These are phyloP conservation scores for Fusarium sambucinum DNA, from an alignment of 2,329 filamentous ascomycete species.

Conservation along the genomic window DNA sequence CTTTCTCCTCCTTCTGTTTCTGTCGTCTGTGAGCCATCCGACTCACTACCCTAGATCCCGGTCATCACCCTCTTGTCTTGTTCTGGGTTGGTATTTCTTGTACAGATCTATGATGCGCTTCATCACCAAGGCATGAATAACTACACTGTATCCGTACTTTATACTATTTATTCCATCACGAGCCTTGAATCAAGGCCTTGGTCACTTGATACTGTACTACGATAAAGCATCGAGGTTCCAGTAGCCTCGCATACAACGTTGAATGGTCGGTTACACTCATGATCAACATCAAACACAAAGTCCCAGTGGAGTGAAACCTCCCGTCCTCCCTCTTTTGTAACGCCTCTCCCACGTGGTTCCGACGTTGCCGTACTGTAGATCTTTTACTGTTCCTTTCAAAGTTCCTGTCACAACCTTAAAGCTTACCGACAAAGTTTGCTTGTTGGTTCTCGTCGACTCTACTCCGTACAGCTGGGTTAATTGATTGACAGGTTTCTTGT, in stretches of 20 bases:
- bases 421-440: not conserved
- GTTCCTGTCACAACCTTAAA: slow-evolving; percentile 24
- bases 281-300: slow-evolving; percentile 33
- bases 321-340: slow-evolving; percentile 7
- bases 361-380: slow-evolving; percentile 28
- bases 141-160: not conserved
- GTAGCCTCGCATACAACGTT: not conserved
- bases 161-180: not conserved
- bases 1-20: slow-evolving; percentile 23
- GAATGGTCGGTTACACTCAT: slow-evolving; percentile 7
- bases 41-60: slow-evolving; percentile 15
- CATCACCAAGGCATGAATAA: slow-evolving; percentile 7
- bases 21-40: slow-evolving; percentile 31
- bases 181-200: slow-evolving; percentile 1
- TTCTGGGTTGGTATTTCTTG: slow-evolving; percentile 27
- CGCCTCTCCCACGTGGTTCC: slow-evolving; percentile 40
- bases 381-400: slow-evolving; percentile 14
- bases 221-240: slow-evolving; percentile 2
- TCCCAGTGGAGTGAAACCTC: slow-evolving; percentile 29
- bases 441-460: not conserved
- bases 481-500: not conserved
- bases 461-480: not conserved
- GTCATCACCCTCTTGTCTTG: slow-evolving; percentile 11
- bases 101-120: not conserved
- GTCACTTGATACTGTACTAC: slow-evolving; percentile 16